Base-by-base conservation (phyloP, 2,329 filamentous ascomycete species). In the Calcarisporium arbuscula region DNA sequence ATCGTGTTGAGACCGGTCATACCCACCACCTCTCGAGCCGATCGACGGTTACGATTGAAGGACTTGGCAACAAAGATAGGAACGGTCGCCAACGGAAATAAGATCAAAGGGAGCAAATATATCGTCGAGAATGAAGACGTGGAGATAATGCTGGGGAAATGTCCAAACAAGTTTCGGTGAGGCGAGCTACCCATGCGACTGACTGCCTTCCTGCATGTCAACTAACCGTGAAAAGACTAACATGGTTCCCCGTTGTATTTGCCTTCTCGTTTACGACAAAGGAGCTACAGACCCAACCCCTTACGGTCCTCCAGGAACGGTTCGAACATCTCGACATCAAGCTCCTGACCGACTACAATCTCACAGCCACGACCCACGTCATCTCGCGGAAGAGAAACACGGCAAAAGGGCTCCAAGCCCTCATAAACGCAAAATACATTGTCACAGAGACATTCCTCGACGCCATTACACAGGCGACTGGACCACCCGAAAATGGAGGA, bases 261-360 rank as follows among this genome's bases (percentile, higher is more conserved):
- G 86, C 80, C 28, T 90, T 92, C 53, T 85, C 83, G 5, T 81
- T 84, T 38, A 77, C 79, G 11, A 72, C 71, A 37, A 82, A 79
- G 47, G 39, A 87, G 47, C 61, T 80, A 21, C 85, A 80, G 44
- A 68, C 70, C 40, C 77, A 82, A 47, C 77, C 81, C 2, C 67
- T 89, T 35, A 61, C 66, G 3, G 65, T 65, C 14, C 70, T 88
- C 18, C 76, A 76, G 42, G 63, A 73, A 20, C 72, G 72, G 34
- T 74, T 96, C 14, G 87, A 94, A 53, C 75, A 81, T 28, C 70
- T 94, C n/a, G 92, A 95, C 53, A 81, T 96, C 57, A 96, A 95
- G 57, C 80, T 87, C 11, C 65, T 84, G 11, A 68, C 75, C 28
- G 80, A 88, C 5, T 95, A 87, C 56, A 64, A 84, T 17, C 63